Conservation (phyloP, 2,329 filamentous ascomycete species). For the Aspergillus tamarii region DNA sequence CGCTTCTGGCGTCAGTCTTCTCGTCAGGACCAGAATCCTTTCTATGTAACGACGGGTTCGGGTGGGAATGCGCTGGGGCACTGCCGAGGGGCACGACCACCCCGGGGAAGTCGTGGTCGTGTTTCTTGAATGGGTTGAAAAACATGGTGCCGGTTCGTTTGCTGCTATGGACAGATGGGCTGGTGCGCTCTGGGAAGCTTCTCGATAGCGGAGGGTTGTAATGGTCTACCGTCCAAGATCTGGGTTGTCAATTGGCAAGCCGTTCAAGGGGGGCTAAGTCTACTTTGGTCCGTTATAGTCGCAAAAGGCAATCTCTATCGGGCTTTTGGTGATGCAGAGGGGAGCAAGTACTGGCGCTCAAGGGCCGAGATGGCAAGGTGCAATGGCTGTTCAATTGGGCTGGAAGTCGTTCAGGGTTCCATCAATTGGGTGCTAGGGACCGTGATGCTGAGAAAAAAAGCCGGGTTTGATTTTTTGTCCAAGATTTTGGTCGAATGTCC, state of each 20-base stretch:
- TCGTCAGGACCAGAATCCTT: conserved; percentile 39
- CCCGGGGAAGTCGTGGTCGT: conserved; percentile 55
- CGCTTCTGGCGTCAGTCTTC: conserved; percentile 38
- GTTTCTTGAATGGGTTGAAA: conserved; percentile 55
- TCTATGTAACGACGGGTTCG: conserved; percentile 19
- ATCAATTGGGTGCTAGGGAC: conserved; percentile 7
- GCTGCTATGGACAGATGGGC: conserved; percentile 20
- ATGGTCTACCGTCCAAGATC: not conserved
- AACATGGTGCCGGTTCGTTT: conserved; percentile 31
- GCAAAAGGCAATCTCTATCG: conserved; percentile 15
- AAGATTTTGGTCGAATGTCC: not conserved
- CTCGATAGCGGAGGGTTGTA: not conserved
- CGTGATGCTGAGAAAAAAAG: not conserved
- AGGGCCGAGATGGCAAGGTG: conserved; percentile 4
- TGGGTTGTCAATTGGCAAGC: conserved; percentile 1
- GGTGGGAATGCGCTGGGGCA: conserved; percentile 40
- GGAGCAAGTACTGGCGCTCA: conserved; percentile 1
- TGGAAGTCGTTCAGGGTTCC: not conserved
- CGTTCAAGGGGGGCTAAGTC: conserved; percentile 11
- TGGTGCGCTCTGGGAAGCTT: conserved; percentile 8
- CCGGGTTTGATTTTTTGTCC: not conserved
- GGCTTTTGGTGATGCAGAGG: not conserved
- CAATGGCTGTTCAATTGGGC: conserved; percentile 9
- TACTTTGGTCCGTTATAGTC: conserved; percentile 14
- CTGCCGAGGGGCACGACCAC: conserved; percentile 55